Evolutionary conservation across 352 stramenopile species (phyloP).

Genomic region (Phytophthora lateralis): DNA sequence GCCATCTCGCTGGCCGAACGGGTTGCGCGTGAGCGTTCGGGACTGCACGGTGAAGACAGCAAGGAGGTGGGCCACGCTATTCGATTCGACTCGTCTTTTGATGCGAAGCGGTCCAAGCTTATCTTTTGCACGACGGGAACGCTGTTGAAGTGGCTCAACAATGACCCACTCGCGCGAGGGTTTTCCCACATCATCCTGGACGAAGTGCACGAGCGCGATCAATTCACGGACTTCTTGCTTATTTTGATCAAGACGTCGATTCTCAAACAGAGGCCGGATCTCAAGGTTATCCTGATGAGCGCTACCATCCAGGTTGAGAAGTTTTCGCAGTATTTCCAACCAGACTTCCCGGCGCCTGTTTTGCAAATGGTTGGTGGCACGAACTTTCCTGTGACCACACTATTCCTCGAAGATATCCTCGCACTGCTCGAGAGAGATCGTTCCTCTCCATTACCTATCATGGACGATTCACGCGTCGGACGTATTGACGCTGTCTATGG

Average conservation of each 20-base stretch:
- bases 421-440: conserved; percentile 48
- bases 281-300: conserved; percentile 96
- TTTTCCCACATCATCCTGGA: conserved; percentile 96
- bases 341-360: conserved; percentile 69
- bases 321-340: conserved; percentile 92
- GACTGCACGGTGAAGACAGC: conserved; percentile 30
- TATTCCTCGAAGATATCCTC: conserved; percentile 92
- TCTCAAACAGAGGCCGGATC: conserved; percentile 73
- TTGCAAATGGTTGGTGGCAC: conserved; percentile 82
- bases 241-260: conserved; percentile 93
- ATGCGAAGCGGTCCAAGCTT: conserved; percentile 86
- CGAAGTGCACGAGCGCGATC: conserved; percentile 96
- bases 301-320: conserved; percentile 96
- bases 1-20: conserved; percentile 91
- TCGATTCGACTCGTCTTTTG: conserved; percentile 87
- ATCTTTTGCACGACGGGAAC: conserved; percentile 98
- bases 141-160: conserved; percentile 85
- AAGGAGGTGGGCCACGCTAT: conserved; percentile 93
- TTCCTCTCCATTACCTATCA: conserved; percentile 34
- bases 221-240: conserved; percentile 96
- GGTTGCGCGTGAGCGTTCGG: conserved; percentile 79
- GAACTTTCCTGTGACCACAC: conserved; percentile 91
- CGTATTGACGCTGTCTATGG: conserved; percentile 6
- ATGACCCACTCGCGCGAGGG: conserved; percentile 72
- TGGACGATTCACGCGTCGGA: conserved; percentile 27